A percentile compares a stretch with the other conserved stretches of the same genome.
phyloP scores from a whole-genome alignment of 495 filamentous ascomycete genomes.

The Tuber magnatum region DNA sequence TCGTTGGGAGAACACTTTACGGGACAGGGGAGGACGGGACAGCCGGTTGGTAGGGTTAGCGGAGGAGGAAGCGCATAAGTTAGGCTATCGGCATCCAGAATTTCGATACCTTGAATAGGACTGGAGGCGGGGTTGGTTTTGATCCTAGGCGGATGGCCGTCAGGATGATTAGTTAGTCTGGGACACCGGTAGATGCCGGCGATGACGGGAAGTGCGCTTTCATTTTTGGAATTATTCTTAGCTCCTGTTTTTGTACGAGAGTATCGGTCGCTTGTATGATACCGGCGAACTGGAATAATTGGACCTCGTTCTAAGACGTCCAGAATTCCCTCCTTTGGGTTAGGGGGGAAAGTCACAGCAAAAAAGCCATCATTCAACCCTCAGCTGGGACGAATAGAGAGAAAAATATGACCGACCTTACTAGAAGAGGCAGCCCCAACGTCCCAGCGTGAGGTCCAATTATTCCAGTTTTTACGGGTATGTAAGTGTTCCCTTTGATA shows the following conservation, averaged over 20 bases:
- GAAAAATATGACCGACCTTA: no score
- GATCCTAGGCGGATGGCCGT: neutral
- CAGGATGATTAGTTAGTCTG: neutral
- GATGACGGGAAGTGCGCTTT: neutral
- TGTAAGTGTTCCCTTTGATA: no score
- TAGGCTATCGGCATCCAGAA: slow-evolving; percentile 52
- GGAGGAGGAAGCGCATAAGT: slow-evolving; percentile 45
- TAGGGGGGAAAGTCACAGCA: no score
- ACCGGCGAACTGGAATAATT: no score
- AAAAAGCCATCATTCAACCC: no score
- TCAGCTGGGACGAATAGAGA: no score
- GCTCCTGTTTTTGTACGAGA: neutral
- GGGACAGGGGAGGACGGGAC: slow-evolving; percentile 49
- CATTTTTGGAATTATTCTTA: neutral
- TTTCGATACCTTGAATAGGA: slow-evolving; percentile 48
- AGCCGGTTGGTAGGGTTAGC: slow-evolving; percentile 48
- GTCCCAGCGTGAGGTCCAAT: no score
- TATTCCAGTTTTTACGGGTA: no score
- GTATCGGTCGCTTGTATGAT: neutral
- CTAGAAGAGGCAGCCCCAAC: no score
- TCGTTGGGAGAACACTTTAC: slow-evolving; percentile 46
- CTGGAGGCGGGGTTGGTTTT: neutral
- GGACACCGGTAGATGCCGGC: no score
- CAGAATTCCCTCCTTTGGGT: no score
- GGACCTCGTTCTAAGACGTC: no score